A percentile compares a stretch with the other conserved stretches of the same genome.
phyloP scores from a whole-genome alignment of 1,284 basidiomycete genomes.

The Puccinia triticina region DNA sequence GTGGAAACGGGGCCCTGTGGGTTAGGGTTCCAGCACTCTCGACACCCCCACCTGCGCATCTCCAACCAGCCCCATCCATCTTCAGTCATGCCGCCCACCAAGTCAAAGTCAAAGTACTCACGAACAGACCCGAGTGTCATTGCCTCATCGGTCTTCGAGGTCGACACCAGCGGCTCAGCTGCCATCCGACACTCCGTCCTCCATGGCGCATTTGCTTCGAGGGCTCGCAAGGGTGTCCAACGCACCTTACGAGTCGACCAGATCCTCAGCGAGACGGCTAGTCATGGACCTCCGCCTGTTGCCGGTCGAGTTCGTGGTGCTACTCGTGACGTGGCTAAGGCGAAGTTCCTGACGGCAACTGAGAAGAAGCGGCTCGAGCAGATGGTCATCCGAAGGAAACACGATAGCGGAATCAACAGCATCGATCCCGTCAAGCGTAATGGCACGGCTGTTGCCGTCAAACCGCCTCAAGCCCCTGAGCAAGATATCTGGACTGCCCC shows the following conservation, averaged over 20 bases:
- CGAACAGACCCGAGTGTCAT: background rate
- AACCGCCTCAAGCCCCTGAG: slow-evolving; percentile 22
- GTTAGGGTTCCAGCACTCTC: too few species aligned
- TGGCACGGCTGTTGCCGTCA: slow-evolving; percentile 34
- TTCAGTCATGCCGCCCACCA: slow-evolving; percentile 7
- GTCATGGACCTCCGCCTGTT: slow-evolving; percentile 12
- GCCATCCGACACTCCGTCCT: slow-evolving; percentile 40
- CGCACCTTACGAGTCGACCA: slow-evolving; percentile 36
- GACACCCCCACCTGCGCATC: too few species aligned
- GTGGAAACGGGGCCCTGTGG: too few species aligned
- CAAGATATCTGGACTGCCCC: slow-evolving; percentile 24
- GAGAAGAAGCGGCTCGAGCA: slow-evolving; percentile 40
- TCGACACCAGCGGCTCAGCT: slow-evolving; percentile 41
- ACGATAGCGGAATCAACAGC: slow-evolving; percentile 12
- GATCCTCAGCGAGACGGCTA: slow-evolving; percentile 25
- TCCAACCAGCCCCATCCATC: background rate
- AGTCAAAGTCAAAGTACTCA: slow-evolving; percentile 34
- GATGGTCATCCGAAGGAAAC: slow-evolving; percentile 34
- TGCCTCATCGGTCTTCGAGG: slow-evolving; percentile 27
- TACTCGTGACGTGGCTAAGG: slow-evolving; percentile 17
- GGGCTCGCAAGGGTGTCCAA: slow-evolving; percentile 42
- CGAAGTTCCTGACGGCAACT: background rate
- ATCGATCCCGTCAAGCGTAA: slow-evolving; percentile 45
- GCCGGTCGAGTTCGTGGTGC: background rate
- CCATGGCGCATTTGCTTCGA: slow-evolving; percentile 19